phyloP scores from a whole-genome alignment of 257 asterid genomes.

The Solanum habrochaites region DNA sequence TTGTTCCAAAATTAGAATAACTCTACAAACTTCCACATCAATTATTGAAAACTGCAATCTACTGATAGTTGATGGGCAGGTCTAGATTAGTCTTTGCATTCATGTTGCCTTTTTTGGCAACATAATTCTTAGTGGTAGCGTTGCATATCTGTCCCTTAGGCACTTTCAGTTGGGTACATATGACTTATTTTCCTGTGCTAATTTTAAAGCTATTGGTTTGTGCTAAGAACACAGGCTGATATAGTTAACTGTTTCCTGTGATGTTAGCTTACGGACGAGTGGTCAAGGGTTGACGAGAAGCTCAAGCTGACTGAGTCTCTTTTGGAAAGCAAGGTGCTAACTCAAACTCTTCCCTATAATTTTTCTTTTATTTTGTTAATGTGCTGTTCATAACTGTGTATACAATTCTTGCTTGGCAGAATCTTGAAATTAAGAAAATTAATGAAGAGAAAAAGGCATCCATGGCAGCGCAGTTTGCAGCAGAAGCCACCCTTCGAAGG shows the following conservation, averaged over 20 bases:
- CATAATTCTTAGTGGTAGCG: background rate
- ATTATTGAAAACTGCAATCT: background rate
- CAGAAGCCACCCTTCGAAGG: conserved; percentile 97
- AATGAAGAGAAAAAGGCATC: conserved; percentile 96
- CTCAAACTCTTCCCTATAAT: background rate
- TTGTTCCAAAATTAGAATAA: background rate
- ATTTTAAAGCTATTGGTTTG: background rate
- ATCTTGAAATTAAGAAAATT: conserved; percentile 92
- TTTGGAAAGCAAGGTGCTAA: conserved; percentile 77
- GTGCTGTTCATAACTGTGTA: background rate
- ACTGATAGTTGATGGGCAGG: background rate
- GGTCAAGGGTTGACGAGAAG: conserved; percentile 75
- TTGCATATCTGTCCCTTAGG: background rate
- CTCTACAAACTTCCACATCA: background rate
- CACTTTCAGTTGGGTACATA: background rate
- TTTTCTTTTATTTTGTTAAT: background rate
- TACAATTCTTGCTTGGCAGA: conserved; percentile 26
- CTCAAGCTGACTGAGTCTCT: conserved; percentile 84
- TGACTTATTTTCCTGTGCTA: background rate
- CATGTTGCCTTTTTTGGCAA: background rate
- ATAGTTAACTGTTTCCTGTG: background rate
- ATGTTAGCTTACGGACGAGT: conserved; percentile 66
- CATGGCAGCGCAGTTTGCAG: conserved; percentile 98
- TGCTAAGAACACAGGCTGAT: background rate
- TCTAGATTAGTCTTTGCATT: background rate